Percentiles rank a stretch among this genome's conserved stretches.
phyloP scores from a whole-genome alignment of 495 filamentous ascomycete genomes.

The Podospora didyma region DNA sequence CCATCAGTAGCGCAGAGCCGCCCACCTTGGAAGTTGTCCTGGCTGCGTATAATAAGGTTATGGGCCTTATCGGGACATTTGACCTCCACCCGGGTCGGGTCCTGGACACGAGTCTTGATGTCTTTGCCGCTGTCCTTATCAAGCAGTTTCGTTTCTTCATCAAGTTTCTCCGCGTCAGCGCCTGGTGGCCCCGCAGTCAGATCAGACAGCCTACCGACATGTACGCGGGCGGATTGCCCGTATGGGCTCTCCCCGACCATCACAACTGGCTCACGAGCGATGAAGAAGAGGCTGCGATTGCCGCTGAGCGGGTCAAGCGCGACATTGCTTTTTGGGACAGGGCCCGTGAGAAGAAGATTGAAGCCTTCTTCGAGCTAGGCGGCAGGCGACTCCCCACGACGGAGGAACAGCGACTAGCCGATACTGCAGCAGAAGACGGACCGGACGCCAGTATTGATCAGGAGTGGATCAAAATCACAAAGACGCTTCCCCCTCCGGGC shows the following conservation, averaged over 20 bases:
- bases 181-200: conserved; percentile 86
- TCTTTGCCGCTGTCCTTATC: conserved; percentile 41
- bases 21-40: conserved; percentile 44
- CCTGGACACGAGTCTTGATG: conserved; percentile 71
- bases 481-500: conserved; percentile 75
- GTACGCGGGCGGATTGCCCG: conserved; percentile 58
- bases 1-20: conserved; percentile 51
- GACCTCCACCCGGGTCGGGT: conserved; percentile 75
- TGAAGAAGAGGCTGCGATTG: conserved; percentile 57
- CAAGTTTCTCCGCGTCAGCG: conserved; percentile 82
- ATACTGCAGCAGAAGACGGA: conserved; percentile 36
- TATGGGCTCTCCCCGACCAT: conserved; percentile 77
- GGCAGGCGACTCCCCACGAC: conserved; percentile 51
- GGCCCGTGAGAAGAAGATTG: conserved; percentile 68
- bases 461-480: conserved; percentile 73
- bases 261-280: conserved; percentile 52
- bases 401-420: conserved; percentile 43
- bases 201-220: conserved; percentile 27
- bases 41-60: conserved; percentile 56
- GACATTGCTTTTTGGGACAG: conserved; percentile 79
- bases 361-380: conserved; percentile 86
- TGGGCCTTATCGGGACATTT: conserved; percentile 58
- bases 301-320: conserved; percentile 51
- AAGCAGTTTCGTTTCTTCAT: conserved; percentile 79
- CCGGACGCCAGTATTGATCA: conserved; percentile 49